Conservation (phyloP, 2,329 filamentous ascomycete species). For the Alternaria angustiovoidea region DNA sequence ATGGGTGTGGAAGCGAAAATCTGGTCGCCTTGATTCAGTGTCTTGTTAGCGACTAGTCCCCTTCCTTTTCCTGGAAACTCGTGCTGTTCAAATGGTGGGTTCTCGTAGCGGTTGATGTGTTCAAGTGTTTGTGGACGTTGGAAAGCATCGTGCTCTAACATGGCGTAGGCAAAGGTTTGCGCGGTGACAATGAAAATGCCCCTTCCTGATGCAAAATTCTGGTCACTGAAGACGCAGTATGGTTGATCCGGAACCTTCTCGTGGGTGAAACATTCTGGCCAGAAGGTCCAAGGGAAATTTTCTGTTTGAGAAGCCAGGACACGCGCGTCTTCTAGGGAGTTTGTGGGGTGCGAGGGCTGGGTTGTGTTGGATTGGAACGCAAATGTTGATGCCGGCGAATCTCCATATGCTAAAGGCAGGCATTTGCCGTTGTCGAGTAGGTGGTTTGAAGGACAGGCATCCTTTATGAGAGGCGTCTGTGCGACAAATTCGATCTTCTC, state of each 20-base stretch:
- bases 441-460: constrained; percentile 37
- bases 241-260: constrained; percentile 32
- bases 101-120: constrained; percentile 33
- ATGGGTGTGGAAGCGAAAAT: constrained; percentile 47
- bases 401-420: constrained; percentile 18
- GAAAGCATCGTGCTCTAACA: constrained; percentile 44
- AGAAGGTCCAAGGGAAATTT: constrained; percentile 45
- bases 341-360: constrained; percentile 10
- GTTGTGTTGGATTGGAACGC: constrained; percentile 32
- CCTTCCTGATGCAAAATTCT: constrained; percentile 41
- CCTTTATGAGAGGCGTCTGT: constrained; percentile 32
- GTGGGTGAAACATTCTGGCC: constrained; percentile 44
- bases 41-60: constrained; percentile 46
- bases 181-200: constrained; percentile 45
- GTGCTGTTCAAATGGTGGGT: constrained; percentile 39
- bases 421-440: constrained; percentile 38
- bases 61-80: constrained; percentile 46
- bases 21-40: constrained; percentile 44
- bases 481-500: constrained; percentile 30
- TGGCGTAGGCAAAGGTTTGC: constrained; percentile 32
- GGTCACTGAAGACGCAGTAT: constrained; percentile 42
- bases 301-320: constrained; percentile 24
- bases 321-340: constrained; percentile 34
- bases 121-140: constrained; percentile 25
- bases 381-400: constrained; percentile 7